Percentiles rank a stretch among this genome's conserved stretches.
Evolutionary conservation across 2,329 filamentous ascomycete species (phyloP).

Genomic region (Fusarium oxysporum): DNA sequence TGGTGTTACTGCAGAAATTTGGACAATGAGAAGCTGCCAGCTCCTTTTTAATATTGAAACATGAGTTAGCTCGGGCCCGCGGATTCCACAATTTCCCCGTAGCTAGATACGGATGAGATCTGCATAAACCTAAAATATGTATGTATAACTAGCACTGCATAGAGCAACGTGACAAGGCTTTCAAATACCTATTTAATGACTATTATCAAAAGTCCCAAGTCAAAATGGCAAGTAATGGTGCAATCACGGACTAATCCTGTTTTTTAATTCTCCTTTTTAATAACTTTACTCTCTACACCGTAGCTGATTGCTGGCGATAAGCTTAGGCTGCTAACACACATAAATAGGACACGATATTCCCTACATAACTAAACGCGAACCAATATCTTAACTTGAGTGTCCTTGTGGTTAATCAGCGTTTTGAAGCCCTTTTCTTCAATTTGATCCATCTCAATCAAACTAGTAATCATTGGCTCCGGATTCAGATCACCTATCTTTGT

Average conservation of each 20-base stretch:
- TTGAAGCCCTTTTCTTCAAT: neutral
- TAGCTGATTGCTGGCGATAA: neutral
- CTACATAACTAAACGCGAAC: neutral
- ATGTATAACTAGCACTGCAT: neutral
- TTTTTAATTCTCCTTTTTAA: neutral
- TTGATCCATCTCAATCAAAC: neutral
- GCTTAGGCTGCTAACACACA: no score
- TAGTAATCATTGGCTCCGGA: neutral
- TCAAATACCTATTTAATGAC: fast-evolving
- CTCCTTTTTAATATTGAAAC: neutral
- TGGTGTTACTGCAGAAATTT: neutral
- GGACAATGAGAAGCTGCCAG: neutral
- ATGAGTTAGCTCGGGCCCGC: neutral
- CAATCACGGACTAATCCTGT: fast-evolving
- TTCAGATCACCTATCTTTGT: neutral
- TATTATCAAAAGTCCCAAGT: fast-evolving
- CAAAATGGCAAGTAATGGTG: fast-evolving
- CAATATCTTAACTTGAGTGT: neutral
- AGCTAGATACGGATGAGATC: neutral
- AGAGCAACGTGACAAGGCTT: neutral
- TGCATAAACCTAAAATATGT: neutral
- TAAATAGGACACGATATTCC: fast-evolving
- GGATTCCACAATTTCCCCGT: neutral
- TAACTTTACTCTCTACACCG: neutral
- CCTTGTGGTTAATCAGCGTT: neutral